Evolutionary conservation across 805 yeast species (phyloP), one percentile per base, ranked within the genome.

Genomic region (Suhomyces faveliae): DNA sequence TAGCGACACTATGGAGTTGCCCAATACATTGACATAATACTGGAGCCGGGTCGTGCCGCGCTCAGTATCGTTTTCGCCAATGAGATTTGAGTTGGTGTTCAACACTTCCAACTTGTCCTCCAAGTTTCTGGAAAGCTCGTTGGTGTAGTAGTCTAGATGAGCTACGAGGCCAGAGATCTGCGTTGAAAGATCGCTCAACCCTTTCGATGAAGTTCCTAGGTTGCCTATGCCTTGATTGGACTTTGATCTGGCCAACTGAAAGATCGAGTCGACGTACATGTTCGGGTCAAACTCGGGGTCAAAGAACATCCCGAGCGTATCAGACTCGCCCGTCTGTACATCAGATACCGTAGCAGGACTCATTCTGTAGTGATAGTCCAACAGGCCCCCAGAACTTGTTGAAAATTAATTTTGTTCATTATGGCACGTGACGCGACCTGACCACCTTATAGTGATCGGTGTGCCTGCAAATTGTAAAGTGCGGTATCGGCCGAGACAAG

Each of bases 241-340:
- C 49, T 71, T 68, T 3, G 56, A 43, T 13, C 67, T n/a, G 3
- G 76, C 68, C 15, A 75, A 64, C 41, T 78, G 69, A 50, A 81
- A 74, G 12, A 85, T 64, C 2, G 86, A 83, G 59, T 86, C 88
- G 15, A 86, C 74, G 56, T 78, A 86, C 35, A 79, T 80, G 46
- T 80, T 78, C 1, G 89, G 86, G 13, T 77, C 80, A 58, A 85
- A 85, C 21, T 78, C 80, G 17, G 76, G 79, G 52, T 85, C 88
- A 51, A 84, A 82, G 68, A 86, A 86, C 82, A 85, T 84, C 10
- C 80, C 66, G 3, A 85, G 63, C 1, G 84, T 72, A 12, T 79
- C 79, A 46, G 43, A 23, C 5, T 19, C 25, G 21, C 19, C 11
- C 2, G 40, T 4, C 12, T 33, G 21, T 10, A 33, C 21, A 9